These are phyloP conservation scores for Podospora tetraspora DNA, from an alignment of 495 filamentous ascomycete species.

Conservation along the genomic window DNA sequence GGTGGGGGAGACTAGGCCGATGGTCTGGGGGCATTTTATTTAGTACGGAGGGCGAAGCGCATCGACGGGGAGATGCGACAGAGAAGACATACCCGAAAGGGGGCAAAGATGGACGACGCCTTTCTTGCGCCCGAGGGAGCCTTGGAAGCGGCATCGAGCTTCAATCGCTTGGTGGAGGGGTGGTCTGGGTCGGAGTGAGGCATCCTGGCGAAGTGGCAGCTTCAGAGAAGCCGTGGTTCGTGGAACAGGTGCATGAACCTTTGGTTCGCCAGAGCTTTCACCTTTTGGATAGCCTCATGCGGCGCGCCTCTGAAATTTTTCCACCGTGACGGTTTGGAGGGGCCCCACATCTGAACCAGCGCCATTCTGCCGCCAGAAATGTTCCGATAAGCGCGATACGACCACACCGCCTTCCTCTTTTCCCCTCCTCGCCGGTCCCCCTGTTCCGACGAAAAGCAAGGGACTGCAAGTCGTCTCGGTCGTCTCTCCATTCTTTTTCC, in stretches of 20 bases:
- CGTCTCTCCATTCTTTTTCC: not conserved
- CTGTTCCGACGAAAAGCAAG: not conserved
- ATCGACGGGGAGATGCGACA: slow-evolving; percentile 4
- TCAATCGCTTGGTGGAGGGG: slow-evolving; percentile 64
- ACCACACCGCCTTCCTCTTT: not conserved
- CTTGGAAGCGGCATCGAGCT: slow-evolving; percentile 40
- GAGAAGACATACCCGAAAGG: slow-evolving; percentile 68
- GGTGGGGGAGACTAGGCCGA: slow-evolving; percentile 90
- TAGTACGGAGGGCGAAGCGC: not conserved
- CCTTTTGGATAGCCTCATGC: slow-evolving; percentile 23
- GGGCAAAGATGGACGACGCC: slow-evolving; percentile 78
- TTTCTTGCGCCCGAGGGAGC: slow-evolving; percentile 27
- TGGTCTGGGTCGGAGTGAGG: slow-evolving; percentile 47
- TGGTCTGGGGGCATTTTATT: slow-evolving; percentile 50
- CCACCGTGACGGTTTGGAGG: slow-evolving; percentile 18
- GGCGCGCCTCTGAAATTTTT: slow-evolving; percentile 20
- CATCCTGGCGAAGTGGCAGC: slow-evolving; percentile 31
- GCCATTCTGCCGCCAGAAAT: not conserved
- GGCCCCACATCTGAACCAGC: not conserved
- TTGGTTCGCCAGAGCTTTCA: slow-evolving; percentile 10
- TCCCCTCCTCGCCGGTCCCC: not conserved
- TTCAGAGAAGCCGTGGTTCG: slow-evolving; percentile 5
- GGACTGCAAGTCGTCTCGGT: not conserved
- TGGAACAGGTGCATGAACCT: slow-evolving; percentile 3
- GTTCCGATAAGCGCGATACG: not conserved